Evolutionary conservation across 2,329 filamentous ascomycete species (phyloP).

Genomic region (Neoscytalidium dimidiatum): DNA sequence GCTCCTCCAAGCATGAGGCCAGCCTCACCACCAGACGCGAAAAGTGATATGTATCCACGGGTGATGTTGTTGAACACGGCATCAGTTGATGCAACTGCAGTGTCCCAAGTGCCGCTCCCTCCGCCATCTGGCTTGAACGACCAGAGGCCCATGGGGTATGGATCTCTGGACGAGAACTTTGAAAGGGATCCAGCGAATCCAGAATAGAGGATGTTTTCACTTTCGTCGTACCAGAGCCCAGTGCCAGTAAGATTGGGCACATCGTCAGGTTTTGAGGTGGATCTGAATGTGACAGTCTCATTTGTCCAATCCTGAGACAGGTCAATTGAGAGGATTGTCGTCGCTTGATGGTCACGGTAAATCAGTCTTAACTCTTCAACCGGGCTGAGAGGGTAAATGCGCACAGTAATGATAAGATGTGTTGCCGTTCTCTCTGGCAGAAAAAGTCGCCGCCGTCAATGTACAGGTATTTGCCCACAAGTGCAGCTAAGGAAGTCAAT

Average conservation of each 20-base stretch:
- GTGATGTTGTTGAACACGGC: constrained; percentile 8
- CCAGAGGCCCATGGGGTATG: constrained; percentile 16
- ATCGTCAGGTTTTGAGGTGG: neutral
- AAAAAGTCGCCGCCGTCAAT: constrained; percentile 20
- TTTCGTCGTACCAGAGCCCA: constrained; percentile 20
- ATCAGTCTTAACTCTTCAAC: neutral
- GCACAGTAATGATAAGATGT: neutral
- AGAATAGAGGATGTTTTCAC: neutral
- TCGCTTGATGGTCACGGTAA: neutral
- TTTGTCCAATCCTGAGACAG: constrained; percentile 21
- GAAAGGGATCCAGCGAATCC: constrained; percentile 21
- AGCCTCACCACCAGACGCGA: neutral
- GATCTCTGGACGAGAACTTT: neutral
- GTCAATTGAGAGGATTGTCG: constrained; percentile 21
- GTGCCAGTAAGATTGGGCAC: neutral
- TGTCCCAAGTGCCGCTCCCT: constrained; percentile 13
- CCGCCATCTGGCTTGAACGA: constrained; percentile 14
- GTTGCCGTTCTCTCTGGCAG: neutral
- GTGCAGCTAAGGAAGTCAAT: neutral
- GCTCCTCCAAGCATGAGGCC: neutral
- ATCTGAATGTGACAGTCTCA: neutral
- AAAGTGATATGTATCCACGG: neutral
- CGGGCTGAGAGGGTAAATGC: neutral
- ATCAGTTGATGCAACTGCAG: neutral
- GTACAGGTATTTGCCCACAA: neutral